These are phyloP conservation scores for Santalum album DNA, from an alignment of 164 flowering plant species.

Conservation along the genomic window DNA sequence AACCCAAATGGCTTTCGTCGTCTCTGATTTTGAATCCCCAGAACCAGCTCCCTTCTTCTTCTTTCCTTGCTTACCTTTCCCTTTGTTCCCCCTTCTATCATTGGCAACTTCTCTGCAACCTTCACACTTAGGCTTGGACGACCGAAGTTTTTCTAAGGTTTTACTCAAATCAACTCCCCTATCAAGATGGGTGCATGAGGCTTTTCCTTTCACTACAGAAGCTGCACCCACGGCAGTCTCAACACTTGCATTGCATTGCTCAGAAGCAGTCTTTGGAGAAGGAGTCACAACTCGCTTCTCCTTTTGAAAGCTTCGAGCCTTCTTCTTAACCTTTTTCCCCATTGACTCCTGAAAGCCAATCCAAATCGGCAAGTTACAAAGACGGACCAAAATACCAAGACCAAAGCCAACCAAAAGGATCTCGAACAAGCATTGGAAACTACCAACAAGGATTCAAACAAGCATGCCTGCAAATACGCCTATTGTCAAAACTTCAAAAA, in stretches of 20 bases:
- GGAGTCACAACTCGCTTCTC: slow-evolving; percentile 29
- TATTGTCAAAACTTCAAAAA: background rate
- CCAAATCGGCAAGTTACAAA: background rate
- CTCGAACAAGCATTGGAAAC: background rate
- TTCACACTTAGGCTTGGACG: slow-evolving; percentile 40
- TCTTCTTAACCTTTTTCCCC: slow-evolving; percentile 78
- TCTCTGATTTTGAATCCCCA: slow-evolving; percentile 26
- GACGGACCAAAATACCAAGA: background rate
- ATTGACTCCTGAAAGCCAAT: slow-evolving; percentile 35
- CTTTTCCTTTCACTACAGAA: slow-evolving; percentile 31
- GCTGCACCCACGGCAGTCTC: slow-evolving; percentile 27
- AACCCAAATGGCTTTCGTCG: slow-evolving; percentile 60
- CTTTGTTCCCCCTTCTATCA: slow-evolving; percentile 44
- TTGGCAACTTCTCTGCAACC: slow-evolving; percentile 51
- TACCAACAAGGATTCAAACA: background rate
- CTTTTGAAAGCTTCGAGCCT: slow-evolving; percentile 37
- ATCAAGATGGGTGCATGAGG: slow-evolving; percentile 48
- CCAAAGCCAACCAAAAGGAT: background rate
- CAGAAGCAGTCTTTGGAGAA: slow-evolving; percentile 16
- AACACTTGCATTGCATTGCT: slow-evolving; percentile 9
- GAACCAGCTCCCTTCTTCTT: slow-evolving; percentile 44
- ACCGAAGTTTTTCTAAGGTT: slow-evolving; percentile 31
- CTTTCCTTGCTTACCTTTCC: slow-evolving; percentile 52
- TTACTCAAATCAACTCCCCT: slow-evolving; percentile 45
- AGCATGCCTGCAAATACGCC: background rate